A percentile compares a stretch with the other conserved stretches of the same genome.
These are phyloP conservation scores for Platanus orientalis DNA, from an alignment of 164 flowering plant species.

Conservation along the genomic window DNA sequence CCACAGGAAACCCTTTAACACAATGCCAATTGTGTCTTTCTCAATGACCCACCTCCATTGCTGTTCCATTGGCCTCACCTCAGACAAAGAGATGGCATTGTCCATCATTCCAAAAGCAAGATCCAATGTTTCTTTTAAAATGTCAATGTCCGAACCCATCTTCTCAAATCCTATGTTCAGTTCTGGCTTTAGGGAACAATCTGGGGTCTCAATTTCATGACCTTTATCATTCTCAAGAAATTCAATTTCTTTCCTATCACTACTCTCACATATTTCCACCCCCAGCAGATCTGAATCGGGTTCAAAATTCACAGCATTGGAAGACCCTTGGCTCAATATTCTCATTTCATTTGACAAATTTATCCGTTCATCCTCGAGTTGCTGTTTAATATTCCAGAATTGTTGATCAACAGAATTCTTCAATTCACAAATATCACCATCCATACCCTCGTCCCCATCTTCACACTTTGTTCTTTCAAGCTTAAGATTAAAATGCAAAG, in stretches of 20 bases:
- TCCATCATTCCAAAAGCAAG: conserved; percentile 61
- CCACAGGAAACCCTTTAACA: conserved; percentile 34
- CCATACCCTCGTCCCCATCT: conserved; percentile 28
- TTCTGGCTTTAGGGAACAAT: conserved; percentile 14
- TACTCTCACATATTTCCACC: conserved; percentile 9
- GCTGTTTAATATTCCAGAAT: conserved; percentile 47
- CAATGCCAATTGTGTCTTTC: conserved; percentile 29
- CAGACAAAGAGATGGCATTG: conserved; percentile 38
- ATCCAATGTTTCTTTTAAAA: conserved; percentile 59
- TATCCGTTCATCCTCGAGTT: conserved; percentile 39
- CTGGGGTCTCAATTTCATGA: neutral
- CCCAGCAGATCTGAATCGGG: conserved; percentile 14
- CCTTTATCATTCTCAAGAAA: conserved; percentile 1
- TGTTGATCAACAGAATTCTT: conserved; percentile 56
- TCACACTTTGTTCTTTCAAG: conserved; percentile 31
- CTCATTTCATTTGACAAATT: conserved; percentile 19
- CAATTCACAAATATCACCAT: conserved; percentile 41
- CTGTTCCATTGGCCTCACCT: conserved; percentile 48
- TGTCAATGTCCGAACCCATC: conserved; percentile 63
- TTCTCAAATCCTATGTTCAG: conserved; percentile 34
- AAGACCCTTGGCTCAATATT: conserved; percentile 9
- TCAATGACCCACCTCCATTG: conserved; percentile 56
- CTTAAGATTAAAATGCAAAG: conserved; percentile 26
- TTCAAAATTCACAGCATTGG: neutral
- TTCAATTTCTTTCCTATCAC: neutral